Percentiles rank a stretch among this genome's conserved stretches.
phyloP scores from a whole-genome alignment of 1,284 basidiomycete species.

The Ceratobasidium theobromae region DNA sequence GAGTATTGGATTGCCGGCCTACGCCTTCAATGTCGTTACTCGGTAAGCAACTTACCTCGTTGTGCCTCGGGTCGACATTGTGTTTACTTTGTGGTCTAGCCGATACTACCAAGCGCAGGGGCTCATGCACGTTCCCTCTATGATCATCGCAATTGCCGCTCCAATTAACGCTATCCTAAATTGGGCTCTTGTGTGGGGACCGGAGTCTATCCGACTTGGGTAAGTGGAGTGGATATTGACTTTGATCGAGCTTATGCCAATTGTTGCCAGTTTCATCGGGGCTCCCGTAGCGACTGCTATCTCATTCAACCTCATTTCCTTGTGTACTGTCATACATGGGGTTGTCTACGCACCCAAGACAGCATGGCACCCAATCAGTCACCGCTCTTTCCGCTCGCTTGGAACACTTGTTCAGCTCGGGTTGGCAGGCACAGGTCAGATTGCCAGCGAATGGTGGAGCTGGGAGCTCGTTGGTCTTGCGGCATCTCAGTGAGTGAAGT shows the following conservation, averaged over 20 bases:
- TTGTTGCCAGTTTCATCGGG: constrained; percentile 76
- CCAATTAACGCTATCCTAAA: constrained; percentile 86
- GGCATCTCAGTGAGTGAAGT: constrained; percentile 18
- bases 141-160: constrained; percentile 80
- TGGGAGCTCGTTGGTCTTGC: constrained; percentile 69
- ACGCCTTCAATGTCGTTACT: constrained; percentile 72
- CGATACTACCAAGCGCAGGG: constrained; percentile 91
- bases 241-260: neutral
- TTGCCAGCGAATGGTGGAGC: constrained; percentile 76
- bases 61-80: too few species aligned
- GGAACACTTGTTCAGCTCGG: constrained; percentile 75
- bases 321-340: constrained; percentile 72
- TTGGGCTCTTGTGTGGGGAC: constrained; percentile 87
- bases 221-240: neutral
- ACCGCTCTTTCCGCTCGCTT: constrained; percentile 64
- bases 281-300: constrained; percentile 89
- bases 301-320: constrained; percentile 81
- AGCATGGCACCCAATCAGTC: constrained; percentile 81
- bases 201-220: constrained; percentile 62
- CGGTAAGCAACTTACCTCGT: constrained; percentile 48
- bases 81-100: constrained; percentile 44
- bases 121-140: constrained; percentile 83
- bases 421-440: constrained; percentile 66
- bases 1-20: constrained; percentile 84
- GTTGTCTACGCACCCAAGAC: constrained; percentile 71